These are phyloP conservation scores for Acacia acuminata DNA, from an alignment of 306 rosid species.

Conservation along the genomic window DNA sequence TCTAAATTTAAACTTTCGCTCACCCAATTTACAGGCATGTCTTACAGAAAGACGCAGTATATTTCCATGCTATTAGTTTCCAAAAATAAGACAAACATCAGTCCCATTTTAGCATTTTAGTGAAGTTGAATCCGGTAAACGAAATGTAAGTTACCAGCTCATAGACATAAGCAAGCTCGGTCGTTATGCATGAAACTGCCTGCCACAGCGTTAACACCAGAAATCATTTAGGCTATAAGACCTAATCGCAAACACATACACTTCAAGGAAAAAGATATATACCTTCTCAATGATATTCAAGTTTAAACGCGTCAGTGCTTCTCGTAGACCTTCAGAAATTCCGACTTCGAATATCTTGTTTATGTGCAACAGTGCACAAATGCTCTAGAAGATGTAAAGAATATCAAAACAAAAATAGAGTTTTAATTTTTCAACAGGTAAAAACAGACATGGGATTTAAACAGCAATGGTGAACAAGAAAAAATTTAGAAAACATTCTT, in stretches of 20 bases:
- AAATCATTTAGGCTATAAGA: constrained; percentile 26
- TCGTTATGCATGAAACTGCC: constrained; percentile 79
- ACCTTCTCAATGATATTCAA: constrained; percentile 87
- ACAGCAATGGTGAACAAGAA: constrained; percentile 7
- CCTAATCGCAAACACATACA: constrained; percentile 24
- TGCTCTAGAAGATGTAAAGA: constrained; percentile 53
- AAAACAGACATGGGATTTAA: constrained; percentile 24
- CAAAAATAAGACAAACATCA: not conserved
- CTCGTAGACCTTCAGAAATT: constrained; percentile 82
- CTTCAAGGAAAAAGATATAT: constrained; percentile 23
- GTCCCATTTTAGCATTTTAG: not conserved
- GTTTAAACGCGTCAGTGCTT: constrained; percentile 61
- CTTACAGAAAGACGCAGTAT: not conserved
- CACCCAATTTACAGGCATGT: not conserved
- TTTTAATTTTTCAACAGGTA: constrained; percentile 13
- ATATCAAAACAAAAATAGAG: constrained; percentile 8
- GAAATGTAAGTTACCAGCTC: constrained; percentile 68
- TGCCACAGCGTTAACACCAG: constrained; percentile 38
- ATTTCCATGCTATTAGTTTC: not conserved
- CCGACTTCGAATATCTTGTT: constrained; percentile 97
- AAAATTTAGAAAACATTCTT: constrained; percentile 21
- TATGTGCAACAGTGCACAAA: constrained; percentile 83
- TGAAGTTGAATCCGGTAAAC: constrained; percentile 8
- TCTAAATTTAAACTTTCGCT: not conserved
- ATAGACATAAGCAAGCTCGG: constrained; percentile 88